Conservation (phyloP, 2,329 filamentous ascomycete species). For the Sporothrix sp. region DNA sequence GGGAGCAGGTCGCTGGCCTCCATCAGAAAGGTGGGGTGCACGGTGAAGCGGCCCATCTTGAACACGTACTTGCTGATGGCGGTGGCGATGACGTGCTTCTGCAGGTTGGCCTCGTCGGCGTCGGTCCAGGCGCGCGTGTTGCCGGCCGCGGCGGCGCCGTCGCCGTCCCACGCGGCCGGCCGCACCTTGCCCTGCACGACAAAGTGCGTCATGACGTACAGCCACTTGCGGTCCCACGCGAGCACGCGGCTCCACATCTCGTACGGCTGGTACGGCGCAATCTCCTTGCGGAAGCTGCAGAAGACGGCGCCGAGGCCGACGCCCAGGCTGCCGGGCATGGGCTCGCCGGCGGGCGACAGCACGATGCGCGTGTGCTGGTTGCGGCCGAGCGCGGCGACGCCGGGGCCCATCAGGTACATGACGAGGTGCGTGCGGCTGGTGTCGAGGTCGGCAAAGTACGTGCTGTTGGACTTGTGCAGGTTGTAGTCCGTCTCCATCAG, state of each 20-base stretch:
- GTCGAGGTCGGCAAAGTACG: conserved; percentile 82
- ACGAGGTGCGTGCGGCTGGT: conserved; percentile 73
- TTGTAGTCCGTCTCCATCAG: conserved; percentile 32
- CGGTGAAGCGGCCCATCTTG: conserved; percentile 71
- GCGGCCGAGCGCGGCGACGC: conserved; percentile 41
- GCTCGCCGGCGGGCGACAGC: conserved; percentile 30
- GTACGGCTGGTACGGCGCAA: conserved; percentile 57
- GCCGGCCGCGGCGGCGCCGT: conserved; percentile 16
- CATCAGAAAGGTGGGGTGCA: conserved; percentile 71
- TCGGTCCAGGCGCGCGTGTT: conserved; percentile 18
- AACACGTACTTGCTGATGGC: conserved; percentile 73
- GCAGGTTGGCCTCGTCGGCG: conserved; percentile 35
- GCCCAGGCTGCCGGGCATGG: conserved; percentile 44
- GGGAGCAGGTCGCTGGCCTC: conserved; percentile 66
- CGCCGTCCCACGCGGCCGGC: conserved; percentile 45
- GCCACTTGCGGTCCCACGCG: conserved; percentile 72
- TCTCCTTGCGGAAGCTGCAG: conserved; percentile 65
- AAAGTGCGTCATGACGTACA: conserved; percentile 67
- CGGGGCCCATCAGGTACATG: conserved; percentile 53
- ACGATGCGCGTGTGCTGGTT: conserved; percentile 44
- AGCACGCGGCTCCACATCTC: conserved; percentile 66
- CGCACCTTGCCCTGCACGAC: conserved; percentile 51
- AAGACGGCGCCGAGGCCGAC: conserved; percentile 64
- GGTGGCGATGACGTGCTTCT: conserved; percentile 60
- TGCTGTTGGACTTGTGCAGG: conserved; percentile 40